A percentile compares a stretch with the other conserved stretches of the same genome.
These are phyloP conservation scores for Salix brachista DNA, from an alignment of 345 rosid species.

Conservation along the genomic window DNA sequence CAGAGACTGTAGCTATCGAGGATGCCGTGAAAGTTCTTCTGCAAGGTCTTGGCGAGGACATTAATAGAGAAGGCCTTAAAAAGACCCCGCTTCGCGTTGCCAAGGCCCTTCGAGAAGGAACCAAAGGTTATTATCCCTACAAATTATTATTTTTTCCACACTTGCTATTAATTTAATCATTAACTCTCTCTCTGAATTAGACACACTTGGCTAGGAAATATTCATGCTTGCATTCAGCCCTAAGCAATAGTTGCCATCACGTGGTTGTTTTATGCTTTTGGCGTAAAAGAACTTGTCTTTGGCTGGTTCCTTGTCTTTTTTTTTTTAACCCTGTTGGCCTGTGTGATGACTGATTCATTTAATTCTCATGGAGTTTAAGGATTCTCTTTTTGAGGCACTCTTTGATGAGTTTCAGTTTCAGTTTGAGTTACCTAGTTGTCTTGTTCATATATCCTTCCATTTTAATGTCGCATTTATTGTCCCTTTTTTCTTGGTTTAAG, in stretches of 20 bases:
- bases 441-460: too few relatives aligned
- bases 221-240: neutral
- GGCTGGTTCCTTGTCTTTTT: neutral
- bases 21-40: conserved; percentile 78
- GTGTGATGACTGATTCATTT: neutral
- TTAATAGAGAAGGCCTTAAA: conserved; percentile 76
- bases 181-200: neutral
- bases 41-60: conserved; percentile 76
- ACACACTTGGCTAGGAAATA: neutral
- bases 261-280: neutral
- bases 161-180: neutral
- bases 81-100: conserved; percentile 96
- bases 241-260: neutral
- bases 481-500: too few relatives aligned
- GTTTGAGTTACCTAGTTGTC: neutral
- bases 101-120: conserved; percentile 79
- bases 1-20: conserved; percentile 65
- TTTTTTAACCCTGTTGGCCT: too few relatives aligned
- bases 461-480: too few relatives aligned
- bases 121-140: conserved; percentile 47
- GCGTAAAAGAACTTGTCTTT: neutral
- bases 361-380: neutral
- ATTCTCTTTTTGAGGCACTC: neutral
- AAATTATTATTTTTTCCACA: neutral
- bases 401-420: neutral